Percentiles rank a stretch among this genome's conserved stretches.
These are phyloP conservation scores for Gnaphalium uliginosum DNA, from an alignment of 129 eudicot genomes.

Conservation along the genomic window DNA sequence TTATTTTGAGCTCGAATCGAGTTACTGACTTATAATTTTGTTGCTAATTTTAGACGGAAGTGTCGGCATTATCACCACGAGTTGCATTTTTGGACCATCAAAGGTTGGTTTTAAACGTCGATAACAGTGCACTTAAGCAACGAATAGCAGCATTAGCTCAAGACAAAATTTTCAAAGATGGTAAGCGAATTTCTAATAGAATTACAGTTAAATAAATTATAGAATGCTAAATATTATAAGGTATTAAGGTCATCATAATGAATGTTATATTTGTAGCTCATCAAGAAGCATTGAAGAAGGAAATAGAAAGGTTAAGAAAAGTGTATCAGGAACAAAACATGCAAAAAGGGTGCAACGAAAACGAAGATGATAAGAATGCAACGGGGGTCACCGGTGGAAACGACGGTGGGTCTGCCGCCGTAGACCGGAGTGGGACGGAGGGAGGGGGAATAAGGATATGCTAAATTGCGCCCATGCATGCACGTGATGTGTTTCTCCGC, in stretches of 20 bases:
- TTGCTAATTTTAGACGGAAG: slow-evolving; percentile 63
- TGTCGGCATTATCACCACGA: slow-evolving; percentile 87
- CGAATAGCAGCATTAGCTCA: slow-evolving; percentile 92
- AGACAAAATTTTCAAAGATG: slow-evolving; percentile 94
- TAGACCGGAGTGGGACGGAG: slow-evolving; percentile 32
- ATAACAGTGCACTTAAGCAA: slow-evolving; percentile 86
- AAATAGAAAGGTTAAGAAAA: slow-evolving; percentile 77
- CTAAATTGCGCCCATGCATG: slow-evolving; percentile 56
- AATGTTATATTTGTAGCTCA: slow-evolving; percentile 52
- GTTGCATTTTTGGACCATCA: slow-evolving; percentile 93
- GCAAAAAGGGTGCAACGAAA: slow-evolving; percentile 38
- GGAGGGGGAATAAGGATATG: slow-evolving; percentile 31
- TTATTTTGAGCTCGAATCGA: background rate
- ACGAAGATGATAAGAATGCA: slow-evolving; percentile 14
- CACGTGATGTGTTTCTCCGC: slow-evolving; percentile 69
- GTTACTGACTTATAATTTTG: slow-evolving; percentile 4
- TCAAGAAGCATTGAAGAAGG: slow-evolving; percentile 89
- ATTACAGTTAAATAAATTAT: too few species aligned
- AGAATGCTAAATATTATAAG: too few species aligned
- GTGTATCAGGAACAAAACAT: slow-evolving; percentile 69
- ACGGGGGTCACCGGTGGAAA: slow-evolving; percentile 13
- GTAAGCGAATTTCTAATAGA: slow-evolving; percentile 30
- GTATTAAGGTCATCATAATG: too few species aligned
- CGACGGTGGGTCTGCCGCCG: slow-evolving; percentile 32
- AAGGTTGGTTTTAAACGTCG: slow-evolving; percentile 79